Percentiles rank a stretch among this genome's conserved stretches.
Conservation (phyloP, 805 yeast species). For the Cyberlindnera subsufficiens region DNA sequence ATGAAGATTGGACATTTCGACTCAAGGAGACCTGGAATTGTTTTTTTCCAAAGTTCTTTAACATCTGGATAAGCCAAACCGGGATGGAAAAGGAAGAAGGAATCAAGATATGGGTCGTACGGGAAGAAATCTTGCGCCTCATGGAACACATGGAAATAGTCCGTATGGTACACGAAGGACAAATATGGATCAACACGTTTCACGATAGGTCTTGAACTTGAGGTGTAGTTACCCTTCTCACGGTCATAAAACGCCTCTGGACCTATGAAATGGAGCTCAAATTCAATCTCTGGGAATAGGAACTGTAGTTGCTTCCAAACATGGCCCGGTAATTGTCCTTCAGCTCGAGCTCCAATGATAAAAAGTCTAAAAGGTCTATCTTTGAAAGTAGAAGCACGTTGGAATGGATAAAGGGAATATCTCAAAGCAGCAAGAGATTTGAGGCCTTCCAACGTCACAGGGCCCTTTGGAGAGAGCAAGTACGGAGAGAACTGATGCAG, state of each 20-base stretch:
- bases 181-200: constrained; percentile 70
- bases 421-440: constrained; percentile 90
- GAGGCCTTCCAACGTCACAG: constrained; percentile 86
- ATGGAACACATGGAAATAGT: constrained; percentile 86
- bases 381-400: constrained; percentile 50
- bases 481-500: constrained; percentile 86
- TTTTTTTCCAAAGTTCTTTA: constrained; percentile 74
- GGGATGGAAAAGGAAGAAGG: constrained; percentile 92
- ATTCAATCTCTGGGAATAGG: constrained; percentile 73
- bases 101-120: constrained; percentile 93
- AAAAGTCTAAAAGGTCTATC: constrained; percentile 89
- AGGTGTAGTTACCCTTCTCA: constrained; percentile 54
- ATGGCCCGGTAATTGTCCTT: constrained; percentile 87
- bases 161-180: constrained; percentile 77
- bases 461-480: constrained; percentile 74
- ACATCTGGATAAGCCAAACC: constrained; percentile 83
- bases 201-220: constrained; percentile 58
- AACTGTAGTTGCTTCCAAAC: constrained; percentile 93
- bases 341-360: constrained; percentile 87
- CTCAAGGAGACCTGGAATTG: constrained; percentile 82
- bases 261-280: constrained; percentile 90
- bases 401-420: constrained; percentile 77
- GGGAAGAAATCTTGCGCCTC: constrained; percentile 95
- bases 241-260: constrained; percentile 85
- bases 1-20: constrained; percentile 89